Conservation (phyloP, 306 rosid species). For the Corylus americana region DNA sequence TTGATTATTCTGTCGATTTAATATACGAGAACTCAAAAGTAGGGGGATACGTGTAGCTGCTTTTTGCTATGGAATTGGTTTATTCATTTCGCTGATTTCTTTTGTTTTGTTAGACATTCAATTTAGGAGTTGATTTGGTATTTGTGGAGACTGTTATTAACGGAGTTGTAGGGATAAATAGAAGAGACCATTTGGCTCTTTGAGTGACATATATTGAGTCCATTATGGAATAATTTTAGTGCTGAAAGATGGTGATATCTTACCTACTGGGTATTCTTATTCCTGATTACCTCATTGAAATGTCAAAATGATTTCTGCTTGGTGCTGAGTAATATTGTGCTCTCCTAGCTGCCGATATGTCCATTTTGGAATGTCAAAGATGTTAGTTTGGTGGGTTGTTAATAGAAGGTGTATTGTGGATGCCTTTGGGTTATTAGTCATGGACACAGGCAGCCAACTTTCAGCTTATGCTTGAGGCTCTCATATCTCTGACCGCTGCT, state of each 20-base stretch:
- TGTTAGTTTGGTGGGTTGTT: neutral
- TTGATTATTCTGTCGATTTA: neutral
- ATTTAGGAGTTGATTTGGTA: neutral
- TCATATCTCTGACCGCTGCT: neutral
- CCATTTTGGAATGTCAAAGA: neutral
- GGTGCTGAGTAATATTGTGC: neutral
- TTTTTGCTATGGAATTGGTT: neutral
- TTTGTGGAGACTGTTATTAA: neutral
- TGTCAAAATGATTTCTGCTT: neutral
- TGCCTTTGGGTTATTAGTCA: neutral
- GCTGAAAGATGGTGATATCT: neutral
- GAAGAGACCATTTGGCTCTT: neutral
- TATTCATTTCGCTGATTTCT: neutral
- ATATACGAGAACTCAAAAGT: neutral
- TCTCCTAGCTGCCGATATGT: neutral
- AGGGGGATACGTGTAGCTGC: neutral
- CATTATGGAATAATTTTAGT: neutral
- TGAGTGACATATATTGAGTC: neutral
- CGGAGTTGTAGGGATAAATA: neutral
- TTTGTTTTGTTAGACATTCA: neutral
- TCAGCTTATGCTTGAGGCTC: neutral
- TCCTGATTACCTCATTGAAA: neutral
- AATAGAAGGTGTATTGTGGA: neutral
- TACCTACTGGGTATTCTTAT: neutral
- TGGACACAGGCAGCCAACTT: neutral